A percentile compares a stretch with the other conserved stretches of the same genome.
Evolutionary conservation across 352 stramenopile genomes (phyloP).

Genomic region (Phytopythium kandeliae): DNA sequence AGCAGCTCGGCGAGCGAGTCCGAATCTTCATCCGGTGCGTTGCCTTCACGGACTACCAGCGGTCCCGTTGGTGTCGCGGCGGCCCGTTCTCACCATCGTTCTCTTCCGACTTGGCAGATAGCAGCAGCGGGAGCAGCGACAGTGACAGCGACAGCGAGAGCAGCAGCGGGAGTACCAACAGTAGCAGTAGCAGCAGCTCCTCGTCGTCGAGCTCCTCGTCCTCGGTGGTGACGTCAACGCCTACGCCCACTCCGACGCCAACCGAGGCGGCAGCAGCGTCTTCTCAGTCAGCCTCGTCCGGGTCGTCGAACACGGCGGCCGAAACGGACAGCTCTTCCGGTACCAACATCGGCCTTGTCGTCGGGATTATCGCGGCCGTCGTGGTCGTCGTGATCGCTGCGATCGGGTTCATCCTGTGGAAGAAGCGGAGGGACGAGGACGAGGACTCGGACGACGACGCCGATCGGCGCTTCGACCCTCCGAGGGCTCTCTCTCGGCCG

Average conservation of each 20-base stretch:
- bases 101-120: conserved; percentile 7
- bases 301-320: conserved; percentile 26
- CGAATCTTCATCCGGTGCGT: conserved; percentile 4
- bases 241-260: conserved; percentile 13
- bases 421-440: conserved; percentile 44
- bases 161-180: conserved; percentile 4
- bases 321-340: conserved; percentile 18
- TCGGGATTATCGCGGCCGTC: conserved; percentile 34
- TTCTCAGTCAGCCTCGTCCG: conserved; percentile 13
- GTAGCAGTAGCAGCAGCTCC: conserved; percentile 7
- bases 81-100: conserved; percentile 13
- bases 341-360: conserved; percentile 38
- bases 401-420: conserved; percentile 56
- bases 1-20: conserved; percentile 4
- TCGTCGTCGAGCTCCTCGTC: conserved; percentile 14
- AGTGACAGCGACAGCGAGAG: neutral
- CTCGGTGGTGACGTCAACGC: conserved; percentile 15
- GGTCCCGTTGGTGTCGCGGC: no score
- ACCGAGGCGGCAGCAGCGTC: conserved; percentile 14
- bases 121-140: conserved; percentile 6
- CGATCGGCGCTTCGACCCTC: conserved; percentile 15
- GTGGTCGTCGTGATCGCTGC: conserved; percentile 38
- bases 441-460: conserved; percentile 62
- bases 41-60: no score
- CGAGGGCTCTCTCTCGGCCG: conserved; percentile 1